Evolutionary conservation across 2,329 filamentous ascomycete genomes (phyloP).

Genomic region (Dothidotthia symphoricarpi): DNA sequence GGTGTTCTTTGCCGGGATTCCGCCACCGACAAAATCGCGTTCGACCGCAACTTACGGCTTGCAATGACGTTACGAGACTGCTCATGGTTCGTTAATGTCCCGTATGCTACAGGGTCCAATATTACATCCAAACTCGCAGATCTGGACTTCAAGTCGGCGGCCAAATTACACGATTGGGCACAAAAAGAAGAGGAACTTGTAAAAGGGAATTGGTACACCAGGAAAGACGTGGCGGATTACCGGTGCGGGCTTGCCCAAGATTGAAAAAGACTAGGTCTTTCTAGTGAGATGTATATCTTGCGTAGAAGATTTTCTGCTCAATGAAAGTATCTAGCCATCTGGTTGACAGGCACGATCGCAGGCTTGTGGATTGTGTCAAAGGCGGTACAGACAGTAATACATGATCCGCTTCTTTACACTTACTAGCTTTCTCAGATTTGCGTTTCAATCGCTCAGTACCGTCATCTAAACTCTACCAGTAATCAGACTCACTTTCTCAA

Average conservation of each 20-base stretch:
- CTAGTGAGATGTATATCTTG: too few species aligned
- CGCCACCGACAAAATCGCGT: not conserved
- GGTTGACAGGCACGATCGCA: too few species aligned
- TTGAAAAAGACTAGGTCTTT: too few species aligned
- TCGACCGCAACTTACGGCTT: constrained; percentile 23
- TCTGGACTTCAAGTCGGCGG: constrained; percentile 47
- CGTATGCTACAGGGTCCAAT: constrained; percentile 5
- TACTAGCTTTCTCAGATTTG: too few species aligned
- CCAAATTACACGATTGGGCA: constrained; percentile 45
- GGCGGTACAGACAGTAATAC: too few species aligned
- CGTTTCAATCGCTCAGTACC: too few species aligned
- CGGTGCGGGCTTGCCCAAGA: constrained; percentile 4
- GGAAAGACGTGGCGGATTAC: constrained; percentile 2
- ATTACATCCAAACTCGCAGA: constrained; percentile 48
- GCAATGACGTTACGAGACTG: constrained; percentile 53
- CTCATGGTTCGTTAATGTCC: constrained; percentile 44
- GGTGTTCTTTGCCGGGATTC: constrained; percentile 24
- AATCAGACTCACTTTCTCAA: too few species aligned
- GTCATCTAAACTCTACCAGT: too few species aligned
- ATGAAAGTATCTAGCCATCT: too few species aligned
- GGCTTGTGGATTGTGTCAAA: too few species aligned
- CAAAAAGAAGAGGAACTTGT: constrained; percentile 42
- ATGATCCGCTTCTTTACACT: too few species aligned
- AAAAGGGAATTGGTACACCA: constrained; percentile 43
- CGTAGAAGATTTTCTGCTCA: too few species aligned